These are phyloP conservation scores for Cyberlindnera saturnus DNA, from an alignment of 805 yeast species.

Conservation along the genomic window DNA sequence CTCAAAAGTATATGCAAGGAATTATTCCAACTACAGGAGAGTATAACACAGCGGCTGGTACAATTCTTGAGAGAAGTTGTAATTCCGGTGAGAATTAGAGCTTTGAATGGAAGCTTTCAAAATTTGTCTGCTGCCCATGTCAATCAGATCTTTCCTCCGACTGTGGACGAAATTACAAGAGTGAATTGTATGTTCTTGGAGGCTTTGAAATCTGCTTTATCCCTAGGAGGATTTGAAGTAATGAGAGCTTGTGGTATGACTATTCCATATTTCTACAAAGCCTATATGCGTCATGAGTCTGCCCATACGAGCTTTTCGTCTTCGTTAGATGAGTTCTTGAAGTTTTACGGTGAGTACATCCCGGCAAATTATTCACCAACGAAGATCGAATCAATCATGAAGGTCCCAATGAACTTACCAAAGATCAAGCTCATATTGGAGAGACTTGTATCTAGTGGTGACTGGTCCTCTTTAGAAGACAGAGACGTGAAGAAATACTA, in stretches of 20 bases:
- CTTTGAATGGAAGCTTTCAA: slow-evolving; percentile 47
- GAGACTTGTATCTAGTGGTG: slow-evolving; percentile 47
- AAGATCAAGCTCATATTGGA: slow-evolving; percentile 63
- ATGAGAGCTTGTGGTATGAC: slow-evolving; percentile 76
- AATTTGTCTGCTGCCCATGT: slow-evolving; percentile 56
- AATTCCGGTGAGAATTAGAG: slow-evolving; percentile 70
- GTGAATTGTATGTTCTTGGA: slow-evolving; percentile 81
- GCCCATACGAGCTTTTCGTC: slow-evolving; percentile 64
- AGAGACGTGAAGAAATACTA: slow-evolving; percentile 34
- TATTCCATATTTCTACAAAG: slow-evolving; percentile 86
- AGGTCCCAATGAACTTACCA: slow-evolving; percentile 65
- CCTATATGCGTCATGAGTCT: slow-evolving; percentile 91
- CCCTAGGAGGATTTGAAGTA: slow-evolving; percentile 69
- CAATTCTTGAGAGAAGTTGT: slow-evolving; percentile 72
- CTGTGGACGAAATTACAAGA: slow-evolving; percentile 89
- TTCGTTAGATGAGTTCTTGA: slow-evolving; percentile 37
- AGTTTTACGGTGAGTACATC: slow-evolving; percentile 27
- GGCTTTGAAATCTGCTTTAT: slow-evolving; percentile 59
- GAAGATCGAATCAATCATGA: slow-evolving; percentile 54
- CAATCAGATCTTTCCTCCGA: slow-evolving; percentile 85
- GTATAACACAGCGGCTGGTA: slow-evolving; percentile 60
- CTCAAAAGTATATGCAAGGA: slow-evolving; percentile 58
- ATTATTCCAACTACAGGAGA: slow-evolving; percentile 63
- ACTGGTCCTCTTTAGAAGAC: slow-evolving; percentile 32
- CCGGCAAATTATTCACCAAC: slow-evolving; percentile 38